Evolutionary conservation across 2,329 filamentous ascomycete species (phyloP), one percentile per base, ranked within the genome.

Genomic region (Pseudocercospora macadamiae): DNA sequence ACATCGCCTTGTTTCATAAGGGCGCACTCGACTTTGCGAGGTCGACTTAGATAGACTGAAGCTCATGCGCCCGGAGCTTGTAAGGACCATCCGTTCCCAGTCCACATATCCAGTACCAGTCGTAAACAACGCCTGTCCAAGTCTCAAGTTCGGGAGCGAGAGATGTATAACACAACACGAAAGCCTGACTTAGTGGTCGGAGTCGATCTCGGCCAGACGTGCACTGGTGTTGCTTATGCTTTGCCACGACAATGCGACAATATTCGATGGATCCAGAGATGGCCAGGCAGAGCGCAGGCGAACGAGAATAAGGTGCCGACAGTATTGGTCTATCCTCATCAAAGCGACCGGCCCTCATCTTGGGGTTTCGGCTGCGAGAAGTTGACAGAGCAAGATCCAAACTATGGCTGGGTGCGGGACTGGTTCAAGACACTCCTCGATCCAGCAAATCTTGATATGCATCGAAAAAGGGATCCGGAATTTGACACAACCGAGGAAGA

Each of bases 231-330:
- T n/a, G 49, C 30, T 3, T 52, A 56, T 23, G 49, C 49, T 6
- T n/a, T 52, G 4, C 49, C 49, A 6, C 37, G 34, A 14, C 44
- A 48, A 56, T 7, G 53, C 45, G 36, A 56, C 51, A 25, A 30
- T 26, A 16, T 39, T 45, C 8, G 49, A 47, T 30, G 47, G 23
- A 59, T 64, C 21, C 60, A 62, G 26, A 47, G 60, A 12, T 64
- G 62, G 62, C 62, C 62, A n/a, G 60, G 62, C n/a, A 56, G 44
- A 16, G 42, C 28, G 10, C 48, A 47, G 25, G 60, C 59, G 36
- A 54, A 37, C n/a, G 48, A 51, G 9, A 60, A 64, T 45, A 64
- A 64, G 49, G 60, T 62, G 19, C 56, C 53, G 6, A 64, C 62
- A 4, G 32, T 48, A 7, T 28, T 64, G 18, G 57, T 53, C 16